Conservation (phyloP, 305 asterid genomes). For the Rubia tinctorum region DNA sequence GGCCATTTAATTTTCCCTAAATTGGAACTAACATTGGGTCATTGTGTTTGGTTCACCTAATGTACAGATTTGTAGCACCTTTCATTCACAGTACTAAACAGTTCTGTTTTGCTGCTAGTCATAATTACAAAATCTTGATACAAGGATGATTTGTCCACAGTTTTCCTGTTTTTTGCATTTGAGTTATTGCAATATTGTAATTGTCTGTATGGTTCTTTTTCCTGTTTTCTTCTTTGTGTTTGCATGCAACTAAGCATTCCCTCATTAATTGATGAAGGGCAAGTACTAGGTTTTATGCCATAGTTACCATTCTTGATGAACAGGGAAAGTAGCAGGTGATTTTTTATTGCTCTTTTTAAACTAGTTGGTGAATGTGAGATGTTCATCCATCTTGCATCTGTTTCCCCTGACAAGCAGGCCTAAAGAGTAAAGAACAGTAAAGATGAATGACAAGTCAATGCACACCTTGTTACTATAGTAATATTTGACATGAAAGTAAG, state of each 20-base stretch:
- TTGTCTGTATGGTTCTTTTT: not conserved
- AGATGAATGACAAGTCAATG: constrained; percentile 13
- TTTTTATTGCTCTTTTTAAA: not conserved
- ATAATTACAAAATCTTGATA: not conserved
- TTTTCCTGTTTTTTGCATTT: not conserved
- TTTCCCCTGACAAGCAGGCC: not conserved
- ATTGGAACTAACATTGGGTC: not conserved
- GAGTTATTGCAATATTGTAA: not conserved
- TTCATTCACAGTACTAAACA: not conserved
- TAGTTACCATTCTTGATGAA: constrained; percentile 1
- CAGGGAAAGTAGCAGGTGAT: not conserved
- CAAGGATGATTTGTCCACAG: not conserved
- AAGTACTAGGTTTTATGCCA: not conserved
- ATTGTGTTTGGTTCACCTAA: constrained; percentile 7
- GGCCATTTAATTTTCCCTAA: constrained; percentile 13
- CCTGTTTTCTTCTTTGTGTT: not conserved
- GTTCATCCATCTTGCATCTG: not conserved
- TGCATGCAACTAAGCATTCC: not conserved
- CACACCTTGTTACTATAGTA: not conserved
- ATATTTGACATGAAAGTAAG: not conserved
- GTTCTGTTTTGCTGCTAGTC: constrained; percentile 12
- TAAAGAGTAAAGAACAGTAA: not conserved
- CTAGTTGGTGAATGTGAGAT: constrained; percentile 1
- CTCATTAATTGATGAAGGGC: not conserved
- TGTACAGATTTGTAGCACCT: not conserved